Evolutionary conservation across 2,329 filamentous ascomycete species (phyloP), one percentile per base, ranked within the genome.

Genomic region (Gaeumannomyces sp.): DNA sequence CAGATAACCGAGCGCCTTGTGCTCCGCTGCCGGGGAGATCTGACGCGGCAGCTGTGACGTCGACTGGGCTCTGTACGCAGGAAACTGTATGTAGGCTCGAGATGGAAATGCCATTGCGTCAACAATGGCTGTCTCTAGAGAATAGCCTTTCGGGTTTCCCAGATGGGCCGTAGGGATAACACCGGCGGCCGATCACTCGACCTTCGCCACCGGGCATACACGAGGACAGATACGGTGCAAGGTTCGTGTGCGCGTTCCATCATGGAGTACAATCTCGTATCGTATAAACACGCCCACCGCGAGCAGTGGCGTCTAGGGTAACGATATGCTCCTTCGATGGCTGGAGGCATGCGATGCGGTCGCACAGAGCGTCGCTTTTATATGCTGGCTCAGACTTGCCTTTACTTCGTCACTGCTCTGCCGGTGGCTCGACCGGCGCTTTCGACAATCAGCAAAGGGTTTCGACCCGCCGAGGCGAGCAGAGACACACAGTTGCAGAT

Each of bases 401-500:
- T 76, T 76, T 75, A 71, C 70, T 69, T 71, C 73, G 68, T 76
- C 74, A 75, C 65, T 67, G 70, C 73, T 68, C 65, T 67, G 64
- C n/a, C 66, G 70, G 70, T 67, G 67, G 68, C 69, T 68, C 70
- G 68, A 67, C 67, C 35, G 67, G 67, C 66, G 64, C 64, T 64
- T 67, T 67, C 31, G 66, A 66, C 66, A 70, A 71, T 71, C 66
- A 62, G 63, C 64, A 66, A 71, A 77, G 82, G 82, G 82, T 83
- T 83, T 77, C 75, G 72, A 72, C 74, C 75, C 65, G 27, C 27
- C 29, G 45, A 62, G 11, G 64, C 60, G 62, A 64, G 64, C 63
- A 70, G 77, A 84, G 86, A 86, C 82, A 68, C 83, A 76, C 82
- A 78, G 66, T 72, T 69, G 67, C 65, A 65, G 65, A 28, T 65